These are phyloP conservation scores for Lactarius vividus DNA, from an alignment of 768 basidiomycete genomes.

Conservation along the genomic window DNA sequence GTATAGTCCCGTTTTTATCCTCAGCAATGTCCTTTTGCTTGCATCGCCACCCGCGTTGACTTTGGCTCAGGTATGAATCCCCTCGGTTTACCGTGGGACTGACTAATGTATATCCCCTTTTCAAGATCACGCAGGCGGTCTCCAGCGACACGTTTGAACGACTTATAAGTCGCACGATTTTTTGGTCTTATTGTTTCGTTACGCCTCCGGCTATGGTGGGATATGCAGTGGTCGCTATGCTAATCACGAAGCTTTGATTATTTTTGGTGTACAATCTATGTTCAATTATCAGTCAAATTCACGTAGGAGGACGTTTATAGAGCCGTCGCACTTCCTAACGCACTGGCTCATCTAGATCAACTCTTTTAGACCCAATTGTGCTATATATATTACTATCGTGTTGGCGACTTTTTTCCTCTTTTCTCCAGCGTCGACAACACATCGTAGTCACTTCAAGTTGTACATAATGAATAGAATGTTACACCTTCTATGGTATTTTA, in stretches of 20 bases:
- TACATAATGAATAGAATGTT: no score
- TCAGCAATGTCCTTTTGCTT: conserved; percentile 79
- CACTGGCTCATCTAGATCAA: background rate
- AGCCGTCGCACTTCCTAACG: background rate
- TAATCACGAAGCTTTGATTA: conserved; percentile 51
- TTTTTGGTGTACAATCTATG: conserved; percentile 6
- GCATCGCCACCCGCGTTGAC: conserved; percentile 79
- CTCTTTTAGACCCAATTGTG: background rate
- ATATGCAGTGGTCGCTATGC: conserved; percentile 72
- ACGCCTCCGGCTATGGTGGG: conserved; percentile 82
- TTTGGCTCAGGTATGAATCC: conserved; percentile 49
- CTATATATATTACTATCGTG: background rate
- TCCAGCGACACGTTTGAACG: conserved; percentile 89
- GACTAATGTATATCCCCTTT: conserved; percentile 28
- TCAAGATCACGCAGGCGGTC: conserved; percentile 79
- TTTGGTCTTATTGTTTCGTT: conserved; percentile 87
- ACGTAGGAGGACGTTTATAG: background rate
- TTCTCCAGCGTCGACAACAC: no score
- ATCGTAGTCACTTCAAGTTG: no score
- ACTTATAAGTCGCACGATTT: conserved; percentile 86
- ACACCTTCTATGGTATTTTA: no score
- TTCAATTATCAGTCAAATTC: background rate
- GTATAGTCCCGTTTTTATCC: conserved; percentile 78
- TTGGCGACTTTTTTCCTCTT: no score
- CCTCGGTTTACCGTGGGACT: conserved; percentile 34